These are phyloP conservation scores for Amauroascus verrucosus DNA, from an alignment of 2,329 filamentous ascomycete species.

Conservation along the genomic window DNA sequence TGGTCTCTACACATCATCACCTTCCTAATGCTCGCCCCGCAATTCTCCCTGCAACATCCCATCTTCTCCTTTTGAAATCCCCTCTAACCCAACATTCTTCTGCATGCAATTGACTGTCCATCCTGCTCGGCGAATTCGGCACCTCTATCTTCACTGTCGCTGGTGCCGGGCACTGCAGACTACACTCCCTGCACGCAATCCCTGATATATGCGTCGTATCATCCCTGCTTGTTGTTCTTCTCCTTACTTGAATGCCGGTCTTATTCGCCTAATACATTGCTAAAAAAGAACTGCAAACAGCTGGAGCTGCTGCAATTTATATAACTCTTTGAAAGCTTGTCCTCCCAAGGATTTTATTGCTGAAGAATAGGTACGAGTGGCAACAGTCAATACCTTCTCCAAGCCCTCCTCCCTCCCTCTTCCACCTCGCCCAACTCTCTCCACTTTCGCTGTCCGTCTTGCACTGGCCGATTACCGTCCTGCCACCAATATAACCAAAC, in stretches of 20 bases:
- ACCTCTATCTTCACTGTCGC: neutral
- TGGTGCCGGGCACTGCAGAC: constrained; percentile 7
- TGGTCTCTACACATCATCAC: too few species aligned
- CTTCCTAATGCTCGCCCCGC: neutral
- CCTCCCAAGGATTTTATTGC: neutral
- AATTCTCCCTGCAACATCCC: neutral
- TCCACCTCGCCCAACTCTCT: neutral
- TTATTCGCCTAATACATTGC: neutral
- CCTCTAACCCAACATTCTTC: neutral
- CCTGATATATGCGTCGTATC: neutral
- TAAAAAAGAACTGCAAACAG: neutral
- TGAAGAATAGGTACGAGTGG: constrained; percentile 5
- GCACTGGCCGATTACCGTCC: neutral
- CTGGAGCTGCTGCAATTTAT: neutral
- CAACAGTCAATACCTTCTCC: neutral
- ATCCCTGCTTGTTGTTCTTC: neutral
- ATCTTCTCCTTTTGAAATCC: neutral
- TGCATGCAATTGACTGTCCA: neutral
- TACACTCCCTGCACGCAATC: neutral
- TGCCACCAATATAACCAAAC: neutral
- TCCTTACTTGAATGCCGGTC: neutral
- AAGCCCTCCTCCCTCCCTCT: too few species aligned
- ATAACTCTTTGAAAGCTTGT: neutral
- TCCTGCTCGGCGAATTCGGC: neutral
- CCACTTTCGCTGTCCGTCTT: neutral